Evolutionary conservation across 352 stramenopile genomes (phyloP), one percentile per base, ranked within the genome.

Genomic region (Globisporangium apiculatum): DNA sequence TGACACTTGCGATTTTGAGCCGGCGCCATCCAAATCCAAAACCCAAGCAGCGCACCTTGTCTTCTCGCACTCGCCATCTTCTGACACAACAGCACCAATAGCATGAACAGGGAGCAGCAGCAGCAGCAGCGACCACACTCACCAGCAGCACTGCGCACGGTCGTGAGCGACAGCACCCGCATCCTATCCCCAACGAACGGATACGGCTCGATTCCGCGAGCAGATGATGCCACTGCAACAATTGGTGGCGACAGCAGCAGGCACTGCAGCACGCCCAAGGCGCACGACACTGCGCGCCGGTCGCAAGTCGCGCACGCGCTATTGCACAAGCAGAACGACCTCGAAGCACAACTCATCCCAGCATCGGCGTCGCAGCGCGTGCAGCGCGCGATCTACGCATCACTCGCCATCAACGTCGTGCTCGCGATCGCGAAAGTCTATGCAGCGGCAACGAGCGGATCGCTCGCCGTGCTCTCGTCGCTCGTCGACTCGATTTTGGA

Each of bases 401-500:
- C 83, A 24, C 66, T 94, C 7, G 57, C 58, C 7, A 78, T 85
- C 62, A 94, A 94, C 58, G 71, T 94, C 60, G 69, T 91, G 9
- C 65, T 94, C 1, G 79, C 79, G 15, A 48, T 76, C 15, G 79
- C 82, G 12, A 94, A 92, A 64, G 79, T 73, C 47, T 94, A 94
- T 48, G 84, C 83, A 5, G 72, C 81, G 2, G 67, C 95, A 45
- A 83, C 77, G 5, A 98, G 90, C 43, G 73, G 89, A 1, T 98
- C 91, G 24, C 73, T 98, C 7, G 94, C 91, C 0, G 91, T 98
- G 51, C 71, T 98, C 31, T 97, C 95, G 43, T 97, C 95, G 37
- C 73, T 98, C 7, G 79, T 98, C 17, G 95, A 98, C 66, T 97
- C 84, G 5, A 86, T 97, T 46, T 70, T 98, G 38, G 95, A 98